Conservation (phyloP, 192 early-diverging fungal genomes). For the Backusella liffmaniae region DNA sequence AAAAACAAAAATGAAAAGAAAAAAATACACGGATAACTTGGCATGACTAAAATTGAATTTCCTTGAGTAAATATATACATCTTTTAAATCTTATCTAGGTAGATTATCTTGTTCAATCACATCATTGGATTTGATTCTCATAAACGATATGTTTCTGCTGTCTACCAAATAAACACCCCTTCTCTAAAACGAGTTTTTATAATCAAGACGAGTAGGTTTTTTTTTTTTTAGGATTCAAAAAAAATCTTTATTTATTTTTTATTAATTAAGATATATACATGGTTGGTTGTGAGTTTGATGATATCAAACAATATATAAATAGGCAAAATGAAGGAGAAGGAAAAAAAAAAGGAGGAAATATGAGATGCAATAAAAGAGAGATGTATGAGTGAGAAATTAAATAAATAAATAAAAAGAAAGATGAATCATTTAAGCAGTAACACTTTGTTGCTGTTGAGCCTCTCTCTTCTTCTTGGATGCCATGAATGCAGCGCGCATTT, state of each 20-base stretch:
- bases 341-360: neutral
- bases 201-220: too few relatives aligned
- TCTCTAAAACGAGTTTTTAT: too few relatives aligned
- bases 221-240: too few relatives aligned
- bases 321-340: neutral
- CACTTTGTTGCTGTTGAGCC: constrained; percentile 15
- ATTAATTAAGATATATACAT: neutral
- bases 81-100: too few relatives aligned
- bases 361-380: neutral
- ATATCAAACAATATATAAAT: neutral
- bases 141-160: too few relatives aligned
- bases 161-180: too few relatives aligned
- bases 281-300: neutral
- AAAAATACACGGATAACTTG: too few relatives aligned
- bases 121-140: too few relatives aligned
- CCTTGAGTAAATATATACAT: too few relatives aligned
- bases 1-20: too few relatives aligned
- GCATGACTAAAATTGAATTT: too few relatives aligned
- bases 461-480: constrained; percentile 76
- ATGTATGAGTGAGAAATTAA: neutral
- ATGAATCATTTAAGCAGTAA: neutral
- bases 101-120: too few relatives aligned
- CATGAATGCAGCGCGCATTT: constrained; percentile 80
- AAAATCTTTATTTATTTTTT: neutral
- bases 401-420: neutral